Base-by-base conservation (phyloP, 2,329 filamentous ascomycete species). In the Helotiales sp. region DNA sequence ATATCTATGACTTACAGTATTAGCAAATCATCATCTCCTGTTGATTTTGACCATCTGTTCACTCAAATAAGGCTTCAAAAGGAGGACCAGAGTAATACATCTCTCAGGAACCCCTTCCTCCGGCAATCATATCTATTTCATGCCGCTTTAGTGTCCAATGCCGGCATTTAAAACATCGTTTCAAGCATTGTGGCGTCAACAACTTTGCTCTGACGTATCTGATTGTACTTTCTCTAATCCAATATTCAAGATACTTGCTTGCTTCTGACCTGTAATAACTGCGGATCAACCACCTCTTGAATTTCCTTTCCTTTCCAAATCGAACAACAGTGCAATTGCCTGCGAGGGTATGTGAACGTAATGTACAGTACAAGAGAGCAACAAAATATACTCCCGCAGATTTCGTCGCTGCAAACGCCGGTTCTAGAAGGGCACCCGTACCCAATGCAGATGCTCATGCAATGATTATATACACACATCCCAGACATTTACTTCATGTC, bases 271-370 rank as follows among this genome's bases (percentile, higher is more conserved):
- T 63, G 20, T 15, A 43, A 32, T 32, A 37, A 32, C 32, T 26
- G 17, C 30, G 13, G 32, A 30, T 50, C 30, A 54, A 30, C 22
- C 22, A 43, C 40, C 37, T 26, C 24, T 24, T 63, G 6, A 30
- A 20, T 28, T 52, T 55, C 32, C 54, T 28, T 52, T 55, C 32
- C 54, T 45, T 59, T 45, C 40, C 30, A 65, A 71, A 63, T 71
- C 54, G 49, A 69, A 70, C 52, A 47, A 68, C 67, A 73, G 65
- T 70, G 15, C 60, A 24, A 61, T 37, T 47, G 68, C 72, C 73
- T 73, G 73, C 70, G 30, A 68, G 71, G 72, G 73, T 75, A 72
- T 74, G 70, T 71, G 59, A 59, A 71, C 72, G 64, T 71, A 72
- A 70, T 73, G 64, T 67, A 67, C 60, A 63, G 47, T 73, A 75